Evolutionary conservation across 2,329 filamentous ascomycete genomes (phyloP).

Genomic region (Fusarium pilosicola): DNA sequence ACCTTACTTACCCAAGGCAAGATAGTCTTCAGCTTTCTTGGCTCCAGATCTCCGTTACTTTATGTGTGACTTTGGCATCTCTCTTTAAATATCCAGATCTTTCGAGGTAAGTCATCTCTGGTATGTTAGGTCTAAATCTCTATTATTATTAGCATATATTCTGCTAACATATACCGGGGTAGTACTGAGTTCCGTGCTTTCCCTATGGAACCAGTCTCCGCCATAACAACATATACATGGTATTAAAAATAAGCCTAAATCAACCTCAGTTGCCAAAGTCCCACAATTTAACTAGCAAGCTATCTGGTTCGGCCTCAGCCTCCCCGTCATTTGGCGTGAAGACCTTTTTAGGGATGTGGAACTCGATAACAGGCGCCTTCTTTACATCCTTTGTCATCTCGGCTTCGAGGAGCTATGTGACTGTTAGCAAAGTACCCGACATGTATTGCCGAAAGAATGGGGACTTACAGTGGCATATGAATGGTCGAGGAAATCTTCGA

Average conservation of each 20-base stretch:
- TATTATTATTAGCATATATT: not conserved
- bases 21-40: not conserved
- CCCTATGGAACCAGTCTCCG: not conserved
- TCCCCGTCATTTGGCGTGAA: conserved; percentile 66
- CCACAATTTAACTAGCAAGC: conserved; percentile 69
- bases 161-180: not conserved
- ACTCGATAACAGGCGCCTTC: conserved; percentile 90
- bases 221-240: not conserved
- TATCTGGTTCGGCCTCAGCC: conserved; percentile 60
- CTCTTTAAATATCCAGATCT: not conserved
- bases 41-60: not conserved
- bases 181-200: not conserved
- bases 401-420: conserved; percentile 77
- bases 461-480: conserved; percentile 81
- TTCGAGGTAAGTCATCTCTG: not conserved
- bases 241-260: not conserved
- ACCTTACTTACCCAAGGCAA: too few species aligned
- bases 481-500: conserved; percentile 98
- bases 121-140: not conserved
- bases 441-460: not conserved
- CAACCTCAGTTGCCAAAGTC: conserved; percentile 56
- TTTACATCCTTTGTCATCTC: conserved; percentile 86
- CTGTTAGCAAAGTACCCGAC: not conserved
- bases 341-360: conserved; percentile 89
- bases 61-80: not conserved